phyloP scores from a whole-genome alignment of 2,329 filamentous ascomycete species.

The Paecilomyces formosus region DNA sequence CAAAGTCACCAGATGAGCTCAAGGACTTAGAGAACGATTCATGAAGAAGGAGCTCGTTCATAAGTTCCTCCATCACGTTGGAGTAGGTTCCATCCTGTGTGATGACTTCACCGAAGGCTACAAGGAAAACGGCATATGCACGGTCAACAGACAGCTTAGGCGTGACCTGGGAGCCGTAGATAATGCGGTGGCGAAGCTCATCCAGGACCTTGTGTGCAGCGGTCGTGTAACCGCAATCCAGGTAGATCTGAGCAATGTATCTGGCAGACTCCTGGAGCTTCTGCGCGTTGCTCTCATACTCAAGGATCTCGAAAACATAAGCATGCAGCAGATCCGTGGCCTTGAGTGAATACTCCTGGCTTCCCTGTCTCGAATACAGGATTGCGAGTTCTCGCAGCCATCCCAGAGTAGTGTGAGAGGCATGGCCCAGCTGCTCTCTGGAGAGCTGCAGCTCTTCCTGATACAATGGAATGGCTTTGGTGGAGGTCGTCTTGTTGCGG shows the following conservation, averaged over 20 bases:
- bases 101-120: constrained; percentile 38
- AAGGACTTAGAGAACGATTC: constrained; percentile 29
- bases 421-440: constrained; percentile 39
- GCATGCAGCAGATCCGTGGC: constrained; percentile 34
- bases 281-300: constrained; percentile 33
- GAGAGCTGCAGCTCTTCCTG: constrained; percentile 38
- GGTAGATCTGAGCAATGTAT: constrained; percentile 40
- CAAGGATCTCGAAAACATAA: constrained; percentile 36
- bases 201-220: constrained; percentile 37
- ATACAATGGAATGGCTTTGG: constrained; percentile 32
- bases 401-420: constrained; percentile 38
- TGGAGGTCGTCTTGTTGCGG: constrained; percentile 29
- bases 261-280: constrained; percentile 40
- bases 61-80: constrained; percentile 37
- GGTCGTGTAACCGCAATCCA: constrained; percentile 34
- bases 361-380: constrained; percentile 33
- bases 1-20: constrained; percentile 21
- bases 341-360: constrained; percentile 29
- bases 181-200: constrained; percentile 44
- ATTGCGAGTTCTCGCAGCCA: constrained; percentile 39
- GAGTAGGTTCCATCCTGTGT: constrained; percentile 27
- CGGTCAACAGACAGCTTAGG: constrained; percentile 22
- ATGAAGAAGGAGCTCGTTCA: constrained; percentile 37
- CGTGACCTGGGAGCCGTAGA: constrained; percentile 34
- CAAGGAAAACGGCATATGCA: constrained; percentile 38